These are phyloP conservation scores for Diatrype stigma DNA, from an alignment of 2,329 filamentous ascomycete species.

Conservation along the genomic window DNA sequence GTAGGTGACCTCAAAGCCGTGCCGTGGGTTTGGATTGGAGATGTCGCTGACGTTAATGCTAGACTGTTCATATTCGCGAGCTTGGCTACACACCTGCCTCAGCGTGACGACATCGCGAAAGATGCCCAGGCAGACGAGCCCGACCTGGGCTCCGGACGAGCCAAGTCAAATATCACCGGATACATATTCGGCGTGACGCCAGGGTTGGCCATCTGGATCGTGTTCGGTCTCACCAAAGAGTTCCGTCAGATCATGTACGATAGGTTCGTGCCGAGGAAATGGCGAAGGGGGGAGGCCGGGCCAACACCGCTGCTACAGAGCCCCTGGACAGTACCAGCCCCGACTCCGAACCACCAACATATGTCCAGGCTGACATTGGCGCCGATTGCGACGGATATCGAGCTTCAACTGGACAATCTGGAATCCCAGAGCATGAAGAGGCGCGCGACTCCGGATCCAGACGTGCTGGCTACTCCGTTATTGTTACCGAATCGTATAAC, in stretches of 20 bases:
- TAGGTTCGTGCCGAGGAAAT: constrained; percentile 13
- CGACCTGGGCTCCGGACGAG: constrained; percentile 15
- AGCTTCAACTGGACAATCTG: constrained; percentile 9
- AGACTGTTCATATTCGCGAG: constrained; percentile 19
- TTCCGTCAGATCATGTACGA: constrained; percentile 20
- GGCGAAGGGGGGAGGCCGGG: constrained; percentile 2
- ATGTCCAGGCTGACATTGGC: constrained; percentile 3
- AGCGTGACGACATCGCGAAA: constrained; percentile 11
- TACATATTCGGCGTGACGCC: constrained; percentile 22
- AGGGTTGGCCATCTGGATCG: constrained; percentile 19
- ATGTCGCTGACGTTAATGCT: neutral
- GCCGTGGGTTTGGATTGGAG: neutral
- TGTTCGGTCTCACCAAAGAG: constrained; percentile 19
- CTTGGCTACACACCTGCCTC: constrained; percentile 16
- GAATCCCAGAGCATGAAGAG: constrained; percentile 2
- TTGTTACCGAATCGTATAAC: neutral
- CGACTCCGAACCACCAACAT: neutral
- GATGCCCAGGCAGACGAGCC: constrained; percentile 16
- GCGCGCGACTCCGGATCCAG: constrained; percentile 4
- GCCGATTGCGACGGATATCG: constrained; percentile 6
- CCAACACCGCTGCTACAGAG: neutral
- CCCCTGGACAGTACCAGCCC: neutral
- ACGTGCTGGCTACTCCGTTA: constrained; percentile 1
- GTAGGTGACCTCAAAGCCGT: constrained; percentile 4
- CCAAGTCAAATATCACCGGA: constrained; percentile 19